phyloP scores from a whole-genome alignment of 2,329 filamentous ascomycete genomes.

The Ascochyta lentis region DNA sequence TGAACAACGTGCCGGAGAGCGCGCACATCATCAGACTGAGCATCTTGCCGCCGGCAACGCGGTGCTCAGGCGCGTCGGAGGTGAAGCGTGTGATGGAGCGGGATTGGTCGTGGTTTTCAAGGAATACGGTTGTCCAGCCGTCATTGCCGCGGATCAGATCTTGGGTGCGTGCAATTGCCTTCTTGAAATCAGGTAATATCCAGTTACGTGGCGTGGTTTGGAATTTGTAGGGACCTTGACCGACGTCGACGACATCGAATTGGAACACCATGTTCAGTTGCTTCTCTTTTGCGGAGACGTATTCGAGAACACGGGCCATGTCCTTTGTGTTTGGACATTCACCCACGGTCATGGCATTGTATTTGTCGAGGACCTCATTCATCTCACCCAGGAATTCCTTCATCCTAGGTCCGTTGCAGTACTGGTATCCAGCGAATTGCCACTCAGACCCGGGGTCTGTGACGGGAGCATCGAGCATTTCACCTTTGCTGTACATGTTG shows the following conservation, averaged over 20 bases:
- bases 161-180: slow-evolving; percentile 41
- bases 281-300: slow-evolving; percentile 64
- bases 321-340: slow-evolving; percentile 71
- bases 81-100: slow-evolving; percentile 58
- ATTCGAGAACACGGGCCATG: slow-evolving; percentile 62
- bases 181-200: slow-evolving; percentile 40
- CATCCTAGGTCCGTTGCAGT: slow-evolving; percentile 72
- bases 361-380: slow-evolving; percentile 63
- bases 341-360: slow-evolving; percentile 73
- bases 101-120: slow-evolving; percentile 63
- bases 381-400: slow-evolving; percentile 73
- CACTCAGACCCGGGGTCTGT: slow-evolving; percentile 41
- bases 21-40: slow-evolving; percentile 57
- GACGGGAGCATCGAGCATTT: slow-evolving; percentile 43
- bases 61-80: slow-evolving; percentile 55
- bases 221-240: slow-evolving; percentile 47
- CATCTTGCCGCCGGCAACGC: slow-evolving; percentile 56
- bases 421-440: slow-evolving; percentile 56
- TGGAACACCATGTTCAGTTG: slow-evolving; percentile 73
- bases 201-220: slow-evolving; percentile 45
- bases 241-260: slow-evolving; percentile 51
- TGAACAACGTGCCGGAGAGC: slow-evolving; percentile 57
- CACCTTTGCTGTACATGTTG: slow-evolving; percentile 48
- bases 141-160: slow-evolving; percentile 40
- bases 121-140: slow-evolving; percentile 59